Evolutionary conservation across 1,139 yeast species (phyloP), one percentile per base, ranked within the genome.

Genomic region (Taphrina deformans): DNA sequence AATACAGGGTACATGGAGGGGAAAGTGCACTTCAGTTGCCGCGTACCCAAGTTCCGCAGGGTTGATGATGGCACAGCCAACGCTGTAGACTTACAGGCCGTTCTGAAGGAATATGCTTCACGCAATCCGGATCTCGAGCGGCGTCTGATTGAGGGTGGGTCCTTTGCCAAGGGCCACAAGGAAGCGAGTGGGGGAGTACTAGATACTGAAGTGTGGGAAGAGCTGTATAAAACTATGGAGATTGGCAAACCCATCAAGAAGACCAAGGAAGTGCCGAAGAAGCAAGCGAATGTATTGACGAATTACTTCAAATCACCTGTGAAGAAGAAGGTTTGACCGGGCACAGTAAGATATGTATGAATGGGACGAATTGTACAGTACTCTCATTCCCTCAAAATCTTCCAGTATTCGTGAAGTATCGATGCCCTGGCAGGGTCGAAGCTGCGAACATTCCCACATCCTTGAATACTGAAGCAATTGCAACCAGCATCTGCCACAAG

Each of bases 121-220:
- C 31, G 51, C 26, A 44, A 61, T 24, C 59, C 55, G 24, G 59
- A 53, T 6, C 52, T 61, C 26, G 46, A 48, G 5, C 26, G 35
- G 16, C 31, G 45, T 4, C n/a, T 44, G 27, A 52, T 55, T 3
- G 53, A 41, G 12, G 59, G 53, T 12, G 65, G 59, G 1, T 41
- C 53, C 9, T 61, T 61, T 24, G 65, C 65, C 10, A 52, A 53
- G 26, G 65, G 65, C 3, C 65, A 61, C 38, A 52, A 55, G 9
- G 59, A 53, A 31, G 65, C 65, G n/a, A 52, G 53, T 24, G 65
- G 65, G 18, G 65, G 65, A 14, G 59, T 52, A 9, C 52, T 61
- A 18, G 59, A 44, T 9, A 29, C 41, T 9, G 53, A 21, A 0
- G 12, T 52, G 7, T 61, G 65, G 65, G 65, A 61, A n/a, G 50